Percentiles rank a stretch among this genome's conserved stretches.
These are phyloP conservation scores for Arxiozyma telluris DNA, from an alignment of 1,139 yeast genomes.

Conservation along the genomic window DNA sequence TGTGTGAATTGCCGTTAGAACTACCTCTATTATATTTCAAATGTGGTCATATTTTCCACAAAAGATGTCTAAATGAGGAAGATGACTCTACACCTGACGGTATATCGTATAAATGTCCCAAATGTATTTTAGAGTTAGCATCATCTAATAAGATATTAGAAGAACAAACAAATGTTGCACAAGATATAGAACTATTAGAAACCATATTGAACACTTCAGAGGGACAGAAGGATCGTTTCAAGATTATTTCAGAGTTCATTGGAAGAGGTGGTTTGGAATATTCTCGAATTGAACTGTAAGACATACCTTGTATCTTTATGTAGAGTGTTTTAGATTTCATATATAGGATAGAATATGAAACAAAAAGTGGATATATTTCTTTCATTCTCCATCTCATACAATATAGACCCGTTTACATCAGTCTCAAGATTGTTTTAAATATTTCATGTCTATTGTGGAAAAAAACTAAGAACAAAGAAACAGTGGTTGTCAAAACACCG, in stretches of 20 bases:
- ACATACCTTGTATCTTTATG: neutral
- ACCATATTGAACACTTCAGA: conserved; percentile 48
- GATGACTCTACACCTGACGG: conserved; percentile 11
- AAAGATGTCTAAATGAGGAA: conserved; percentile 58
- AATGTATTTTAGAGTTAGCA: conserved; percentile 61
- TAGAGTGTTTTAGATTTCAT: neutral
- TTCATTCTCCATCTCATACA: neutral
- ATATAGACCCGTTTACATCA: too few relatives aligned
- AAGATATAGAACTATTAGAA: conserved; percentile 55
- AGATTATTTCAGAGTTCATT: conserved; percentile 67
- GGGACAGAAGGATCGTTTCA: conserved; percentile 48
- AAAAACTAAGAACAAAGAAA: too few relatives aligned
- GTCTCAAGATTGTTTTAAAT: neutral
- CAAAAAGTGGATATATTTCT: neutral
- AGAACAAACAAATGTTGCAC: conserved; percentile 54
- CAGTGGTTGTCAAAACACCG: neutral
- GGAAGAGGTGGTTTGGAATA: conserved; percentile 80
- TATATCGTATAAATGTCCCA: conserved; percentile 47
- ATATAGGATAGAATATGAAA: neutral
- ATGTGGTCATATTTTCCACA: conserved; percentile 84
- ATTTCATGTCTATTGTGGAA: neutral
- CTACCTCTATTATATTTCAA: conserved; percentile 78
- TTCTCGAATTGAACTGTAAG: conserved; percentile 11
- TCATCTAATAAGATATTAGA: conserved; percentile 50
- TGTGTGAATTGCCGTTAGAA: conserved; percentile 63